Conservation (phyloP, 2,329 filamentous ascomycete genomes). For the Aspergillus vadensis region DNA sequence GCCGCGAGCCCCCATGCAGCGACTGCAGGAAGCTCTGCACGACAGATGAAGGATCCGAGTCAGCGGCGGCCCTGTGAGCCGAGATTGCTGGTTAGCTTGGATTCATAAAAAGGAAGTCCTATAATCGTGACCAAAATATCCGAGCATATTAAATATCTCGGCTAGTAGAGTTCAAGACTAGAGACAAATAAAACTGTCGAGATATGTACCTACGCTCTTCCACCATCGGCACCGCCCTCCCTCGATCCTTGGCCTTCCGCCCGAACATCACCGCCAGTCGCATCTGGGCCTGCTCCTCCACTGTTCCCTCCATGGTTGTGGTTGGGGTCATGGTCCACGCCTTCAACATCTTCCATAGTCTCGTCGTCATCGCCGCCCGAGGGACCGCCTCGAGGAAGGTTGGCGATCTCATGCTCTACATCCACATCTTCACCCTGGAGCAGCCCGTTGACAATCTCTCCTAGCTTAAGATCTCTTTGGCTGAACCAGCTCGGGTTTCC, state of each 20-base stretch:
- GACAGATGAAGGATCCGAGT: slow-evolving; percentile 71
- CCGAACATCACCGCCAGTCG: slow-evolving; percentile 87
- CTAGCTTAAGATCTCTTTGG: slow-evolving; percentile 80
- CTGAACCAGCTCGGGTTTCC: slow-evolving; percentile 79
- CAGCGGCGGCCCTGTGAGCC: slow-evolving; percentile 58
- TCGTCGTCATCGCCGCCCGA: slow-evolving; percentile 67
- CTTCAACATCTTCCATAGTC: slow-evolving; percentile 76
- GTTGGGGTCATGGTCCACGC: slow-evolving; percentile 58
- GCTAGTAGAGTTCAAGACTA: slow-evolving; percentile 11
- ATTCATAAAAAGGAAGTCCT: slow-evolving; percentile 1
- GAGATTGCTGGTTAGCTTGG: slow-evolving; percentile 42
- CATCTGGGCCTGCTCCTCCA: slow-evolving; percentile 81
- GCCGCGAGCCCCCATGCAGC: slow-evolving; percentile 61
- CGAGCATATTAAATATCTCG: not conserved
- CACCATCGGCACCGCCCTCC: slow-evolving; percentile 93
- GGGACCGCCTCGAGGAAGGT: slow-evolving; percentile 53
- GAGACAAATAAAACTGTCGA: slow-evolving; percentile 29
- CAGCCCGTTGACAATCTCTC: slow-evolving; percentile 79
- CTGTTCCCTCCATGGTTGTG: slow-evolving; percentile 63
- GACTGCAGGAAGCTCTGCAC: slow-evolving; percentile 90
- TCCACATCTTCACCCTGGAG: slow-evolving; percentile 89
- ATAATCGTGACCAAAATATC: not conserved
- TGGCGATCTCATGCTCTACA: slow-evolving; percentile 70
- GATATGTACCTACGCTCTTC: slow-evolving; percentile 92
- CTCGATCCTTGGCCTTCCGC: slow-evolving; percentile 85